These are phyloP conservation scores for Naegleria fowleri DNA, from an alignment of 208 protist genomes.

Conservation along the genomic window DNA sequence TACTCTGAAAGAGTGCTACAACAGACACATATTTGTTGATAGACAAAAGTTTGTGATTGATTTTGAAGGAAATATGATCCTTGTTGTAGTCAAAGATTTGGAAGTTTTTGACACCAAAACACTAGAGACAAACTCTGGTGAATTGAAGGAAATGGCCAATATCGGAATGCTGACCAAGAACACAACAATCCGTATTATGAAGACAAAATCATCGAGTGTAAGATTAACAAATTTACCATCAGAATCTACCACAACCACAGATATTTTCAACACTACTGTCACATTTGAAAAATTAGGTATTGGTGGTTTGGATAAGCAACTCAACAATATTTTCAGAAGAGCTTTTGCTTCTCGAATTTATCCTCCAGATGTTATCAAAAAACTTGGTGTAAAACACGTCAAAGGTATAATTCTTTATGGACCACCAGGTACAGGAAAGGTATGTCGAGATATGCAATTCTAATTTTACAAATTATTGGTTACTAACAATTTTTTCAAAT, in stretches of 20 bases:
- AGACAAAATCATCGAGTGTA: background rate
- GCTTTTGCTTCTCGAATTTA: conserved; percentile 96
- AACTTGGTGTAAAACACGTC: conserved; percentile 94
- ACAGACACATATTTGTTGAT: background rate
- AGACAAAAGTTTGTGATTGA: background rate
- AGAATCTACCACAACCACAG: conserved; percentile 45
- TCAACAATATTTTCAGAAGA: conserved; percentile 94
- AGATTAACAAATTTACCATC: conserved; percentile 7
- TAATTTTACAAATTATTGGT: background rate
- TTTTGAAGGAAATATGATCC: background rate
- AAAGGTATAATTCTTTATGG: conserved; percentile 97
- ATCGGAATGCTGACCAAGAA: background rate
- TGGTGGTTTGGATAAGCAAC: conserved; percentile 88
- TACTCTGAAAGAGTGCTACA: background rate
- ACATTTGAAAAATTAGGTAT: conserved; percentile 86
- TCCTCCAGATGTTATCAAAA: conserved; percentile 80
- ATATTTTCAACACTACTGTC: conserved; percentile 64
- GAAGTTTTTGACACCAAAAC: background rate
- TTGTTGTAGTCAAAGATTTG: background rate
- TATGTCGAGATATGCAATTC: background rate
- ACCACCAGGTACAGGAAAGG: conserved; percentile 87
- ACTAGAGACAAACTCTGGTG: background rate
- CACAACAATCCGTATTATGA: background rate
- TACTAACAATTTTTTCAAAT: conserved; percentile 50
- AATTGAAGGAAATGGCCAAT: background rate